Base-by-base conservation (phyloP, 2,329 filamentous ascomycete species). In the Diaporthe citrichinensis region DNA sequence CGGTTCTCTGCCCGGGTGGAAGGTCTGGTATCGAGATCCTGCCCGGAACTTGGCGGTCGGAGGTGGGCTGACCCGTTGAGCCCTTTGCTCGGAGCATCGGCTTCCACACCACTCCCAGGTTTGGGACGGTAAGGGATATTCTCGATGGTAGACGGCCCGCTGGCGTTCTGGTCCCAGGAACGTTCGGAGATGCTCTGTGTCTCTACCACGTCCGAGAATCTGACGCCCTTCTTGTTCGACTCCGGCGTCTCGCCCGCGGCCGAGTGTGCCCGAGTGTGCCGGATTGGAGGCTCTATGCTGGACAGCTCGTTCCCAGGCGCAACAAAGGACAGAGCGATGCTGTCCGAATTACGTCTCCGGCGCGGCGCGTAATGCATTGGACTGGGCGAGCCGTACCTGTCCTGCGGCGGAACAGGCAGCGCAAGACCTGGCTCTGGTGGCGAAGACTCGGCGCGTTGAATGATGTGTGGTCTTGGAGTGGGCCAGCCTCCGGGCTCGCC, bases 261-360 rank as follows among this genome's bases (percentile, higher is more conserved):
- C 25, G 75, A 75, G 14, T 75, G 73, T 17, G 75, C 65, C 46
- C 73, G 74, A 25, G 69, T 25, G 53, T 69, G 28, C 41, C 73
- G 68, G n/a, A 39, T 53, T 17, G 23, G 61, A 65, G 75, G 73
- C 57, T 73, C 71, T 28, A 62, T 49, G 31, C 65, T 39, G 34
- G 25, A 28, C 31, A 34, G n/a, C 14, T 71, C 65, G 14, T 71
- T 58, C 23, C 69, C 73, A 23, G 34, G 51, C 31, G 61, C 34
- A 23, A 53, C 73, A n/a, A 73, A 39, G 25, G 59, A 68, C 36
- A 77, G 72, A 15, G 77, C 78, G 44, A 77, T 73, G 49, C 76
- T 79, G 44, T 80, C 79, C 2, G 79, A 80, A 23, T 80, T 79
- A 41, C 79, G 79, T 51, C 79, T 77, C 44, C 79, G 78, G 31